Evolutionary conservation across 805 yeast species (phyloP).

Genomic region (Wickerhamomyces chambardii): DNA sequence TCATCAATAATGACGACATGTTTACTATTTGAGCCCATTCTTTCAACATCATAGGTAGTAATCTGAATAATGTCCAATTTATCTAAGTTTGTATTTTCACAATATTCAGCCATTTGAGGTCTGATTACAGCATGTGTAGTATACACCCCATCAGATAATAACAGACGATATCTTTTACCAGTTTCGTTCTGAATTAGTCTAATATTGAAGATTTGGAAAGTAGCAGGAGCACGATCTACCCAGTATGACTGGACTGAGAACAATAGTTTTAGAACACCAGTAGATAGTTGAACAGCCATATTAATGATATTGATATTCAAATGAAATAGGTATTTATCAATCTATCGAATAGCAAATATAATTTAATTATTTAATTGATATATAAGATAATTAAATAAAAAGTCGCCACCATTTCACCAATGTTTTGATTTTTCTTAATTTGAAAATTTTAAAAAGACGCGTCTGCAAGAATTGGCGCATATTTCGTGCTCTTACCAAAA

Average conservation of each 20-base stretch:
- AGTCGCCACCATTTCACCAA: too few species aligned
- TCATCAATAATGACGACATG: slow-evolving; percentile 19
- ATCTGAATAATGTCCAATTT: slow-evolving; percentile 33
- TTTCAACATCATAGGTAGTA: slow-evolving; percentile 29
- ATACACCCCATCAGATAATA: slow-evolving; percentile 44
- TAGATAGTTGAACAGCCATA: background rate
- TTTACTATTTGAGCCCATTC: slow-evolving; percentile 25
- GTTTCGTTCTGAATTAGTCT: slow-evolving; percentile 28
- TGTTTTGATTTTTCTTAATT: too few species aligned
- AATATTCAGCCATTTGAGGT: slow-evolving; percentile 35
- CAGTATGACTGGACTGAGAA: slow-evolving; percentile 13
- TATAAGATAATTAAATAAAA: too few species aligned
- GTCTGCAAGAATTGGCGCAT: too few species aligned
- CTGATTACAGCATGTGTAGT: slow-evolving; percentile 44
- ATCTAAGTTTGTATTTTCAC: slow-evolving; percentile 35
- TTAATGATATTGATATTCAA: background rate
- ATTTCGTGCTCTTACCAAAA: too few species aligned
- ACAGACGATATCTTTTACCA: slow-evolving; percentile 32
- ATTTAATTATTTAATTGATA: too few species aligned
- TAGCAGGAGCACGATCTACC: slow-evolving; percentile 16
- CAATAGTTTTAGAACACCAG: slow-evolving; percentile 9
- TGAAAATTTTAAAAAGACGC: too few species aligned
- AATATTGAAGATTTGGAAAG: slow-evolving; percentile 25
- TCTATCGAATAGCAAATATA: too few species aligned
- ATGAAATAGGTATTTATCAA: background rate